Base-by-base conservation (phyloP, 225 moss, liverwort and hornwort species). In the Lunularia cruciata region DNA sequence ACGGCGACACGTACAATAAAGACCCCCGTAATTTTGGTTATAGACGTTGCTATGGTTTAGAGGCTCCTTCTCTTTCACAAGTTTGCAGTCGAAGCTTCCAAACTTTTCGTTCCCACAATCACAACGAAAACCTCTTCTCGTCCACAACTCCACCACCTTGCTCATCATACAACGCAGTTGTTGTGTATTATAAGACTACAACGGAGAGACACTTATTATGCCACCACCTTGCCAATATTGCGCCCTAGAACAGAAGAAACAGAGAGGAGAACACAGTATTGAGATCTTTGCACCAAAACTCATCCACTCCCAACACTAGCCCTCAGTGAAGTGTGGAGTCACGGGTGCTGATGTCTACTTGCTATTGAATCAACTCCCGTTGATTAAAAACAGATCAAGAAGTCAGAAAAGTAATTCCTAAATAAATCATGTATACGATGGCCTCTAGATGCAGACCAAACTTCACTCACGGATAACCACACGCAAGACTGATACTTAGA, bases 71-170 rank as follows among this genome's bases (percentile, higher is more conserved):
- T 84, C 68, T 6, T 84, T 85, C 71, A 62, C 67, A 8, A 96
- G 90, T 73, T 85, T 89, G 82, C 95, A 92, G 39, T 89, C 77
- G 8, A 84, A 51, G 39, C 48, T 71, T 11, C 89, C 87, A 71
- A 82, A 92, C 78, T 96, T 96, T 36, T 81, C 82, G 74, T 90
- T 96, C 15, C 92, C 95, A 72, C 92, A 92, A 68, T 96, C 90
- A 55, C 95, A 96, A 18, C 90, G 84, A 66, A 96, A 96, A 57
- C 73, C 53, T 57, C 95, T 78, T 65, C 87, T 80, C 56, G 95
- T 92, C 95, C 95, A 92, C 53, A 96, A 79, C 74, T 90, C 92
- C 60, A 89, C 80, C 43, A 96, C 90, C 89, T 93, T 83, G 57
- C 59, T 67, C 70, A 71, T 65, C 75, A 75, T 45, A 47, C 64